A percentile compares a stretch with the other conserved stretches of the same genome.
Conservation (phyloP, 2,329 filamentous ascomycete species). For the Aspergillus clavatus region DNA sequence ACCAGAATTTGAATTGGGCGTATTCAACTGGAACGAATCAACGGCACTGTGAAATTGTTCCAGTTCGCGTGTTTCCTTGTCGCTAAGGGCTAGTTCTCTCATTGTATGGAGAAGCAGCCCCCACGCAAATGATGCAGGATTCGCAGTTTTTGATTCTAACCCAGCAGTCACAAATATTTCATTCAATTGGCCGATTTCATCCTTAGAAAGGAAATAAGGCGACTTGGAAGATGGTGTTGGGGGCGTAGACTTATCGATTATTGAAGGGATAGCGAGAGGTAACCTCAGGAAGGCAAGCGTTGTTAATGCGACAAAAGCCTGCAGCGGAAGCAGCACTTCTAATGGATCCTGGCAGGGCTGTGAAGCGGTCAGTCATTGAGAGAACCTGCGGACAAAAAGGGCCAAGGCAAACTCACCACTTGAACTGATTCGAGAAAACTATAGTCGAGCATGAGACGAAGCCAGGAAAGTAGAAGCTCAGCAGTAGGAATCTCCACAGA, state of each 20-base stretch:
- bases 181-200: conserved; percentile 68
- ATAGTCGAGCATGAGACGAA: conserved; percentile 63
- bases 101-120: conserved; percentile 68
- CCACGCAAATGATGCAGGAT: conserved; percentile 77
- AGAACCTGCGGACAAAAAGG: conserved; percentile 1
- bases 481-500: conserved; percentile 54
- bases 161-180: conserved; percentile 60
- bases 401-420: conserved; percentile 43
- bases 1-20: conserved; percentile 26
- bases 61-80: conserved; percentile 52
- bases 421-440: conserved; percentile 64
- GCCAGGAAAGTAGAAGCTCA: conserved; percentile 64
- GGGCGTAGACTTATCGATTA: conserved; percentile 31
- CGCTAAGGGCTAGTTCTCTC: conserved; percentile 57
- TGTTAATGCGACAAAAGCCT: conserved; percentile 64
- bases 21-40: conserved; percentile 37
- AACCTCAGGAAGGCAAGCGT: conserved; percentile 70
- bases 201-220: conserved; percentile 64
- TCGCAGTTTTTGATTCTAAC: conserved; percentile 56
- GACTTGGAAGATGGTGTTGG: conserved; percentile 33
- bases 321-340: conserved; percentile 52
- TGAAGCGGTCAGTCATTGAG: conserved; percentile 15
- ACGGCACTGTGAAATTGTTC: conserved; percentile 40
- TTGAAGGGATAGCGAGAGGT: conserved; percentile 54
- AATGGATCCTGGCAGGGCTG: conserved; percentile 39